Conservation (phyloP, 192 early-diverging fungal genomes). For the Neocallimastix lanati region DNA sequence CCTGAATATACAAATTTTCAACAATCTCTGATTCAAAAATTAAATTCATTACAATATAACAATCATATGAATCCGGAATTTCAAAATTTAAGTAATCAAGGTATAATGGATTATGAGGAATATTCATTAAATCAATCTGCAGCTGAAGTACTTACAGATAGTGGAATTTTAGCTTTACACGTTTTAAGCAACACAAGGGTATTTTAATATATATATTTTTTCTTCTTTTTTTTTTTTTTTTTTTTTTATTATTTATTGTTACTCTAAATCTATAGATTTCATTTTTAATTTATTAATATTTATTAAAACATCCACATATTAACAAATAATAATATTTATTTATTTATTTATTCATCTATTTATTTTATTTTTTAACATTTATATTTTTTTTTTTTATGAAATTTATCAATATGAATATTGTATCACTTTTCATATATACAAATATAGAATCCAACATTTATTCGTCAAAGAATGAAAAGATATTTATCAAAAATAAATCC, state of each 20-base stretch:
- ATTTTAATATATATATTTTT: background rate
- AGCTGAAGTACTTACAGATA: background rate
- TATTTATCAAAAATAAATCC: background rate
- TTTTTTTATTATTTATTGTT: no score
- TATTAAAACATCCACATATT: no score
- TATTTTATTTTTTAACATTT: no score
- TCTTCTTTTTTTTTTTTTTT: no score
- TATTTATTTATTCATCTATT: no score
- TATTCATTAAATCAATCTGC: background rate
- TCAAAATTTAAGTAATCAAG: background rate
- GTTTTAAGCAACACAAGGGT: background rate
- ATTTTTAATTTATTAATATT: no score
- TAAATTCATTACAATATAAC: background rate
- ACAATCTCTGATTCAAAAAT: background rate
- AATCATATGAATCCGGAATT: background rate
- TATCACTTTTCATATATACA: no score
- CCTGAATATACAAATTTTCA: background rate
- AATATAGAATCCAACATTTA: background rate
- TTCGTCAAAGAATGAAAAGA: background rate
- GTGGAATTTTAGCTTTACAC: background rate
- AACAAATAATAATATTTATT: no score
- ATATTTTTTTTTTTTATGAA: no score
- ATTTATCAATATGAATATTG: no score
- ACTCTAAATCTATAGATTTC: no score
- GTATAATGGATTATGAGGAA: background rate